Conservation (phyloP, 345 rosid species). For the Salix brachista region DNA sequence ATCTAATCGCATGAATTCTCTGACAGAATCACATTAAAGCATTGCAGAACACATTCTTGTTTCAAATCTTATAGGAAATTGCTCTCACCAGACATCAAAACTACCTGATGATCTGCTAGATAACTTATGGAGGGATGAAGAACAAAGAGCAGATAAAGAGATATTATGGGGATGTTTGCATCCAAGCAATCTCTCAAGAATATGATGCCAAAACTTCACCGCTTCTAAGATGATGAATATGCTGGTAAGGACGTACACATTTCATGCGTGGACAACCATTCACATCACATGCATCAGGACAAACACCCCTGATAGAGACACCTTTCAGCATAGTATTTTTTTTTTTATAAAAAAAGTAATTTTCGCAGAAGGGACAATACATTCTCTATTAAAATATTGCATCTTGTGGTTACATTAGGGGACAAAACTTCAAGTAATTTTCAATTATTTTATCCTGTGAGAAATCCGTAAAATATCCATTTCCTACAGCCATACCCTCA, state of each 20-base stretch:
- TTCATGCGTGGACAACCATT: background rate
- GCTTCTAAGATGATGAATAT: too few relatives aligned
- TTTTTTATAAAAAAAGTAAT: background rate
- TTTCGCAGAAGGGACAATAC: background rate
- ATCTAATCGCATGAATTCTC: too few relatives aligned
- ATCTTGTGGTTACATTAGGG: conserved; percentile 12
- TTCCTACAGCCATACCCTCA: conserved; percentile 57
- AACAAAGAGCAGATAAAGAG: too few relatives aligned
- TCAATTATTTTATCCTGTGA: conserved; percentile 56
- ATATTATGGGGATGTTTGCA: background rate
- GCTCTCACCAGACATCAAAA: too few relatives aligned
- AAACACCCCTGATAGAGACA: background rate
- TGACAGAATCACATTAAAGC: too few relatives aligned
- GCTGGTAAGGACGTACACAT: background rate
- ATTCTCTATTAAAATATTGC: background rate
- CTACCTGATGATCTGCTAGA: too few relatives aligned
- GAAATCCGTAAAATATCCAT: conserved; percentile 75
- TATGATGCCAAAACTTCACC: background rate
- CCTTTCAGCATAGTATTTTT: background rate
- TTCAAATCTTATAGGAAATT: too few relatives aligned
- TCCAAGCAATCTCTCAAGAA: background rate
- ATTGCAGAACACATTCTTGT: too few relatives aligned
- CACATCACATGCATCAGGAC: background rate
- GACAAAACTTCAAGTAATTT: conserved; percentile 36
- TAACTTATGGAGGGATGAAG: too few relatives aligned